Conservation (phyloP, 345 rosid species). For the Citrus cavaleriei region DNA sequence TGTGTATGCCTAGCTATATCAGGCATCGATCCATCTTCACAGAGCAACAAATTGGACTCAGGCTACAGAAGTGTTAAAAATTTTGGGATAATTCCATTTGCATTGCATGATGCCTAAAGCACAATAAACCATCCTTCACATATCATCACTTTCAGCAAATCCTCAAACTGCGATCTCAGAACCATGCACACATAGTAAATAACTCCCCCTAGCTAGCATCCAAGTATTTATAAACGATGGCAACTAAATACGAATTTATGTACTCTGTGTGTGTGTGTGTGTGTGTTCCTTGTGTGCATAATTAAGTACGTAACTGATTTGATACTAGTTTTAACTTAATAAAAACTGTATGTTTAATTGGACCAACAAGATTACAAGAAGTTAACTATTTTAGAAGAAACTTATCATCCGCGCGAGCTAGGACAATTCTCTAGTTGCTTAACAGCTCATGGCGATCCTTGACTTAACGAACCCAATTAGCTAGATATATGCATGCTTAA, state of each 20-base stretch:
- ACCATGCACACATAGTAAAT: neutral
- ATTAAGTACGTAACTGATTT: neutral
- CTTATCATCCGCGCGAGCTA: neutral
- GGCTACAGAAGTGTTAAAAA: neutral
- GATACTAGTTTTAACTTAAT: neutral
- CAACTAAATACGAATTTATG: neutral
- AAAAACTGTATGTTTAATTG: neutral
- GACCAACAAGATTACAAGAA: neutral
- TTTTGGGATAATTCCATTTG: neutral
- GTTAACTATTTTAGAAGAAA: neutral
- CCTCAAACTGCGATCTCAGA: neutral
- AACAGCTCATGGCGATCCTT: slow-evolving; percentile 5
- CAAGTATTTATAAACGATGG: no score
- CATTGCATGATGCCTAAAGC: neutral
- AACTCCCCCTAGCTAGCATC: no score
- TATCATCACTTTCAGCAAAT: neutral
- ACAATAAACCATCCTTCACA: neutral
- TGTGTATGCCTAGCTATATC: no score
- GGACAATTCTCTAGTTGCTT: neutral
- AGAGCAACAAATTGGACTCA: no score
- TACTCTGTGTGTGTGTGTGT: neutral
- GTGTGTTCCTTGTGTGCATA: neutral
- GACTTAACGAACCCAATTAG: slow-evolving; percentile 1
- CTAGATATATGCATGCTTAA: neutral
- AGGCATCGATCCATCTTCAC: no score